Evolutionary conservation across 1,139 yeast genomes (phyloP).

Genomic region (Sugiyamaella neomexicana): DNA sequence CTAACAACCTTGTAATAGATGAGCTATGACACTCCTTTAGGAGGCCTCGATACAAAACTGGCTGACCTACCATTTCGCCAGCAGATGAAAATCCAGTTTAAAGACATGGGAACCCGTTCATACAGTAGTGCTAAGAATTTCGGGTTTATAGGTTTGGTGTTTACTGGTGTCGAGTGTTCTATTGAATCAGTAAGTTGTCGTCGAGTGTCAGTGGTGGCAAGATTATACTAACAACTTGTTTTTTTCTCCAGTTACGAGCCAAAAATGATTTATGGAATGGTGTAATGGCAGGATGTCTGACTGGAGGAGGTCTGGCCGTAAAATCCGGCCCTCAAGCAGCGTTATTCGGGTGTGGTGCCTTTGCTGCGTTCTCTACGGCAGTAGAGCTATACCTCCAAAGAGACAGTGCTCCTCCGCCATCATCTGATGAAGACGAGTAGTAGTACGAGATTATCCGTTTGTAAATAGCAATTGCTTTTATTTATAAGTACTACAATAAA

Average conservation of each 20-base stretch:
- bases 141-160: slow-evolving; percentile 91
- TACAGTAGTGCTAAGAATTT: slow-evolving; percentile 88
- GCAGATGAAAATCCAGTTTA: slow-evolving; percentile 87
- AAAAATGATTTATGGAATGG: slow-evolving; percentile 93
- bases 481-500: too few species aligned
- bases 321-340: slow-evolving; percentile 96
- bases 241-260: slow-evolving; percentile 57
- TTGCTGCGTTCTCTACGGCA: slow-evolving; percentile 94
- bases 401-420: slow-evolving; percentile 83
- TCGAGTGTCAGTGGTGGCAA: neutral
- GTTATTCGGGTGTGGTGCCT: slow-evolving; percentile 90
- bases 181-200: slow-evolving; percentile 58
- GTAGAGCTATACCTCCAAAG: slow-evolving; percentile 84
- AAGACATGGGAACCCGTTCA: slow-evolving; percentile 89
- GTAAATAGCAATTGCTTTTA: slow-evolving; percentile 5
- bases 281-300: slow-evolving; percentile 87
- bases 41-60: slow-evolving; percentile 50
- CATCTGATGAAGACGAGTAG: slow-evolving; percentile 82
- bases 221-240: neutral
- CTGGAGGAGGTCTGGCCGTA: slow-evolving; percentile 87
- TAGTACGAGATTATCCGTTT: too few species aligned
- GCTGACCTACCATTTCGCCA: slow-evolving; percentile 87
- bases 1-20: slow-evolving; percentile 34
- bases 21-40: slow-evolving; percentile 81
- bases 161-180: slow-evolving; percentile 92